phyloP scores from a whole-genome alignment of 768 basidiomycete species.

The Agrocybe praecox region DNA sequence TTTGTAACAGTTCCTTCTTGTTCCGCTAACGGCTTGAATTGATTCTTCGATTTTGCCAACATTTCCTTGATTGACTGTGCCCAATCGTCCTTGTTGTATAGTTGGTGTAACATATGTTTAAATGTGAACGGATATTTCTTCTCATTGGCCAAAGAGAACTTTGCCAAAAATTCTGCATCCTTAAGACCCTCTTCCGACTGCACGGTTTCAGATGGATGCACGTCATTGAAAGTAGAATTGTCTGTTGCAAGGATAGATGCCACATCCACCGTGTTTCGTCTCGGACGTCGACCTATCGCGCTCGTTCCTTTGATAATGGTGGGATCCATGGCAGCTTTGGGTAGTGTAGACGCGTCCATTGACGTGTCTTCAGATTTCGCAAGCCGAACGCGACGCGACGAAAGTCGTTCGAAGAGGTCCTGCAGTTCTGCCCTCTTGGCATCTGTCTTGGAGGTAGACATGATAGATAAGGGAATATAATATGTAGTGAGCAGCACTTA shows the following conservation, averaged over 20 bases:
- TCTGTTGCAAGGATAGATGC: conserved; percentile 17
- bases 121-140: conserved; percentile 61
- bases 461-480: neutral
- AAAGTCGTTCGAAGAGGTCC: conserved; percentile 54
- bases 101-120: conserved; percentile 67
- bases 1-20: conserved; percentile 13
- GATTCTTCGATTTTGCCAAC: conserved; percentile 52
- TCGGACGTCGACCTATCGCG: conserved; percentile 10
- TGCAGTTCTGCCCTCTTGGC: conserved; percentile 54
- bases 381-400: conserved; percentile 41
- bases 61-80: conserved; percentile 53
- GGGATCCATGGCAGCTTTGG: conserved; percentile 19
- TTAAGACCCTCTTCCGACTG: conserved; percentile 23
- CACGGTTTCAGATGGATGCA: neutral
- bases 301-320: conserved; percentile 18
- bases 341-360: conserved; percentile 5
- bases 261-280: conserved; percentile 29
- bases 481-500: neutral
- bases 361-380: conserved; percentile 18
- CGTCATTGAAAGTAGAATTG: conserved; percentile 12
- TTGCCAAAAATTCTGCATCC: conserved; percentile 28
- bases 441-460: conserved; percentile 25
- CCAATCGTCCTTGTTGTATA: conserved; percentile 66
- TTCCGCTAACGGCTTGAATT: conserved; percentile 59
- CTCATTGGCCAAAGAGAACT: conserved; percentile 42